Base-by-base conservation (phyloP, 2,329 filamentous ascomycete genomes). In the Davidsoniella virescens region DNA sequence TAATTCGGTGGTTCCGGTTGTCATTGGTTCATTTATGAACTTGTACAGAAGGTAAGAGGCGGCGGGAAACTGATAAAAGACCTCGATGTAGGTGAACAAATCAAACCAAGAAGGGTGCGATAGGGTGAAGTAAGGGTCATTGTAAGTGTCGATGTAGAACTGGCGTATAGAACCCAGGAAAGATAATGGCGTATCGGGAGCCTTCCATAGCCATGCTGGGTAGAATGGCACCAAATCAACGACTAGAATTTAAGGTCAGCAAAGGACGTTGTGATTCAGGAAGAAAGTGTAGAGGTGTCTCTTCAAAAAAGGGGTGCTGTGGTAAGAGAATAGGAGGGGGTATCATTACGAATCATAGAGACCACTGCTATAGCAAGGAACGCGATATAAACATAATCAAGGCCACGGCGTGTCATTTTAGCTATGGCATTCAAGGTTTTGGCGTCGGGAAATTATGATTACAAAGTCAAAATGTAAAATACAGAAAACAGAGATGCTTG, bases 181-280 rank as follows among this genome's bases (percentile, higher is more conserved):
- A 59, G 73, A 68, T 5, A 77, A 62, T 0, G 73, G 73, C 0
- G 67, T 59, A 4, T 59, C 63, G 1, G 65, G 57, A 0, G 63
- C 52, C 2, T 62, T 57, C 61, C 67, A 73, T 43, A 76, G 65
- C 46, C 60, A 62, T 2, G 57, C 52, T 1, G 75, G 75, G 59
- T 76, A 77, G 55, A 74, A 66, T 29, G 67, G 65, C 36, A 74
- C 67, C 44, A 73, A 68, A 56, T 78, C 75, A 43, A 76, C 66
- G 55, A 67, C 74, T 77, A 51, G 2, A 42, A 14, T 33, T 10
- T 10, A 33, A 10, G 10, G 26, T 33, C 26, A 33, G 26, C 26
- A 18, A 52, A 46, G 4, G 23, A 42, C 29, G 36, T 49, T 49
- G 20, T 20, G 20, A 44, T 36, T 18, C 10, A 14, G 17, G 38